These are phyloP conservation scores for Citrullus mucosospermus DNA, from an alignment of 306 rosid genomes.

Conservation along the genomic window DNA sequence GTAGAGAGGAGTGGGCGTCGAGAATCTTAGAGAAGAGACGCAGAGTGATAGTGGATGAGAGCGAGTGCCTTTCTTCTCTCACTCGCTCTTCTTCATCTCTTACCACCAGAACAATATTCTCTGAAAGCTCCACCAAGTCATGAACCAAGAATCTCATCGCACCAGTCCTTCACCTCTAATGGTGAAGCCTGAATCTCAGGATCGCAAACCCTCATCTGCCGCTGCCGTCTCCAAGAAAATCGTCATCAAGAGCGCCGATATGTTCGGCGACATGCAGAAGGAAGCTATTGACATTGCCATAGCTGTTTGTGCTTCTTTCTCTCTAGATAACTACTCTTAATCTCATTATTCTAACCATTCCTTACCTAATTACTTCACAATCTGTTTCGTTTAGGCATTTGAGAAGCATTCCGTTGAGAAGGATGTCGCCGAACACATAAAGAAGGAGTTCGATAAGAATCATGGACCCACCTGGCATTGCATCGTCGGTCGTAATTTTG, in stretches of 20 bases:
- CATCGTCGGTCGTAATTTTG: conserved; percentile 93
- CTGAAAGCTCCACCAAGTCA: not conserved
- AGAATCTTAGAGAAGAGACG: conserved; percentile 5
- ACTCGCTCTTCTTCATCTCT: not conserved
- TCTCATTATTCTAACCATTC: not conserved
- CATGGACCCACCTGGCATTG: conserved; percentile 99
- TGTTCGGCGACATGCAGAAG: conserved; percentile 75
- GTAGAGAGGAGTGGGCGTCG: not conserved
- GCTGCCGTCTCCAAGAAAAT: conserved; percentile 41
- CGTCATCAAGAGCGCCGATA: conserved; percentile 87
- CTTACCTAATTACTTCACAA: not conserved
- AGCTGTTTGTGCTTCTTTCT: conserved; percentile 27
- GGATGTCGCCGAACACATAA: conserved; percentile 83
- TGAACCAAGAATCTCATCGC: conserved; percentile 61
- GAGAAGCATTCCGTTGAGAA: conserved; percentile 80
- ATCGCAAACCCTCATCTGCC: conserved; percentile 49
- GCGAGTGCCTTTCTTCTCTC: not conserved
- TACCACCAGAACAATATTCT: not conserved
- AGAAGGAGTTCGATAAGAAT: conserved; percentile 80
- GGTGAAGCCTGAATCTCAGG: conserved; percentile 45
- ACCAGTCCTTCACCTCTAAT: conserved; percentile 28
- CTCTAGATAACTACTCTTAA: not conserved
- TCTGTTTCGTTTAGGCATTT: conserved; percentile 41
- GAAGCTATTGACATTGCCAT: conserved; percentile 90
- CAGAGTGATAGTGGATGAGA: conserved; percentile 1